phyloP scores from a whole-genome alignment of 495 filamentous ascomycete genomes.

The Tuber melanosporum region DNA sequence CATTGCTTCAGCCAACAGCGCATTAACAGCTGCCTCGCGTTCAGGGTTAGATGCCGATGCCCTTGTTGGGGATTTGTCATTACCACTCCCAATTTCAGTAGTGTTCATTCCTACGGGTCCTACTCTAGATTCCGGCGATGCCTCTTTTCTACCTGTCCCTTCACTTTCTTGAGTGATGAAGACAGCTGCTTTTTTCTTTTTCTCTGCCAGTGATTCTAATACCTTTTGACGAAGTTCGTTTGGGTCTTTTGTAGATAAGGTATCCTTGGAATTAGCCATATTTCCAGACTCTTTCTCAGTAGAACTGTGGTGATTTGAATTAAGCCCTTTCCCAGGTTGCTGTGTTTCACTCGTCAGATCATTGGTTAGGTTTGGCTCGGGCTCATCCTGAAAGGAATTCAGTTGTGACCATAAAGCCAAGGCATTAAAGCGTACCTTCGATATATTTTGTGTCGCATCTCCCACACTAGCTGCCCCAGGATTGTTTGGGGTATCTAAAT shows the following conservation, averaged over 20 bases:
- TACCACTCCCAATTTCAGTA: slow-evolving; percentile 19
- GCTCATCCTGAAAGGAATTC: slow-evolving; percentile 29
- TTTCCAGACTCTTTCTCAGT: slow-evolving; percentile 31
- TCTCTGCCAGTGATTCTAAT: slow-evolving; percentile 40
- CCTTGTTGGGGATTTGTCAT: slow-evolving; percentile 28
- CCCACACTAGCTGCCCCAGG: slow-evolving; percentile 15
- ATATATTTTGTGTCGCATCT: slow-evolving; percentile 23
- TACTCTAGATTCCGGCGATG: slow-evolving; percentile 26
- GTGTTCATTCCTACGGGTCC: slow-evolving; percentile 5
- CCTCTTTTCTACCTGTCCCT: slow-evolving; percentile 36
- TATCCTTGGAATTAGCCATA: slow-evolving; percentile 28
- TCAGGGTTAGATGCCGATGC: slow-evolving; percentile 37
- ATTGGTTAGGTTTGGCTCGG: slow-evolving; percentile 21
- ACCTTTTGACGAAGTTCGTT: slow-evolving; percentile 35
- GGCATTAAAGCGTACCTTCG: slow-evolving; percentile 27
- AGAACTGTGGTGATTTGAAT: slow-evolving; percentile 28
- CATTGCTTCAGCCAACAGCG: slow-evolving; percentile 37
- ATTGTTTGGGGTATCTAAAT: slow-evolving; percentile 18
- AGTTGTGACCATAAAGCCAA: slow-evolving; percentile 20
- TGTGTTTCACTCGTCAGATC: slow-evolving; percentile 31
- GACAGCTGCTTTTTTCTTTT: slow-evolving; percentile 41
- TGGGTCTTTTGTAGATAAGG: slow-evolving; percentile 31
- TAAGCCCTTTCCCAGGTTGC: slow-evolving; percentile 26
- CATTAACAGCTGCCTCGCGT: slow-evolving; percentile 40
- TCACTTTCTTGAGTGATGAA: slow-evolving; percentile 42